A percentile compares a stretch with the other conserved stretches of the same genome.
Evolutionary conservation across 768 basidiomycete genomes (phyloP).

Genomic region (Naganishia friedmannii): DNA sequence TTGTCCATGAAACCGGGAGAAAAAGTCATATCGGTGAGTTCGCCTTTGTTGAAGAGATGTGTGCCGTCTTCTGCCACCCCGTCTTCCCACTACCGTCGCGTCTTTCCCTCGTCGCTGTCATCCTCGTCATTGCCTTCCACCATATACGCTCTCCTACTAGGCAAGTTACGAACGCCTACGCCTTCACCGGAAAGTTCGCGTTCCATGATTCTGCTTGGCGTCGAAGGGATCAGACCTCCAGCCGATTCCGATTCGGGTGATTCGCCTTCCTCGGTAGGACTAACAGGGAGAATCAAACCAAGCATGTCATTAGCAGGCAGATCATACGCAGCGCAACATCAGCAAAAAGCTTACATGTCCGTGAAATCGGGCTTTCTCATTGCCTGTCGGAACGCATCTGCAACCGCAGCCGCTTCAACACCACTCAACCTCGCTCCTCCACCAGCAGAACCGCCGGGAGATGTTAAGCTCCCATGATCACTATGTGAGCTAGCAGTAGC

Average conservation of each 20-base stretch:
- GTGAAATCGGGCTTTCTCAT: conserved; percentile 80
- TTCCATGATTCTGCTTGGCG: conserved; percentile 9
- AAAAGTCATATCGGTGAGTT: background rate
- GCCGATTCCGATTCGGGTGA: conserved; percentile 17
- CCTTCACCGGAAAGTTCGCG: conserved; percentile 26
- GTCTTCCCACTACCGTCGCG: background rate
- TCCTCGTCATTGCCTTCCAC: conserved; percentile 24
- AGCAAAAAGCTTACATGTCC: conserved; percentile 28
- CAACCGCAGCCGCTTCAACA: conserved; percentile 77
- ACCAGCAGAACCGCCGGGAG: background rate
- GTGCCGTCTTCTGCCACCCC: background rate
- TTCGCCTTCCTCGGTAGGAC: conserved; percentile 28
- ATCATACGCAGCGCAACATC: too few relatives aligned
- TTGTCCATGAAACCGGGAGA: background rate
- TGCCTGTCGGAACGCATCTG: conserved; percentile 83
- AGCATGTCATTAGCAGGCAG: too few relatives aligned
- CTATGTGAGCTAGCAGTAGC: background rate
- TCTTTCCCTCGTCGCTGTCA: background rate
- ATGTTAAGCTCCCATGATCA: conserved; percentile 9
- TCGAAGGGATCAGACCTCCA: background rate
- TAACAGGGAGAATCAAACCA: background rate
- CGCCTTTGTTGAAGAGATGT: background rate
- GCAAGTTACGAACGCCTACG: conserved; percentile 27
- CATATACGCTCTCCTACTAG: conserved; percentile 24
- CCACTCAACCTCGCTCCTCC: conserved; percentile 20